phyloP scores from a whole-genome alignment of 116 monocot species.

The Papilionanthe hybrid region DNA sequence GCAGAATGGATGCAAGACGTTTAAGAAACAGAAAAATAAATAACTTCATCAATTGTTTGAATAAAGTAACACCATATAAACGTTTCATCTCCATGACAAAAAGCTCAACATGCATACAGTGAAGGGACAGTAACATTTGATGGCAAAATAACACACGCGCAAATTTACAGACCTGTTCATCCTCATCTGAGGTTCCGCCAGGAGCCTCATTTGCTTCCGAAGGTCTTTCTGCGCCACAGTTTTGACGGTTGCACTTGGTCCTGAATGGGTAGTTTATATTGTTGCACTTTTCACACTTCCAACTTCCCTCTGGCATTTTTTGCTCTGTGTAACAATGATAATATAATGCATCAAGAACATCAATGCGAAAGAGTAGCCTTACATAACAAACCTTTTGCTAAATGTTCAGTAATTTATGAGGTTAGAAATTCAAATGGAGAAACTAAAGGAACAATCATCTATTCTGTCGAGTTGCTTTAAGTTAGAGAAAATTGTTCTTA shows the following conservation, averaged over 20 bases:
- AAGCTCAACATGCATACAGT: background rate
- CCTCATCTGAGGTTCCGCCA: constrained; percentile 42
- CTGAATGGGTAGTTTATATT: constrained; percentile 97
- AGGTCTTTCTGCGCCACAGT: constrained; percentile 88
- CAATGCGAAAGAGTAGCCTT: background rate
- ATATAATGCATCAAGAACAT: background rate
- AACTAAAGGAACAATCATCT: background rate
- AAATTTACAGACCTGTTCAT: constrained; percentile 60
- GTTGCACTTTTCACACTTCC: constrained; percentile 88
- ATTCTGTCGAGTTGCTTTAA: no score
- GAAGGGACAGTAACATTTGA: background rate
- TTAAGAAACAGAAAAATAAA: background rate
- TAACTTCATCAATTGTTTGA: background rate
- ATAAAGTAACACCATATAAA: background rate
- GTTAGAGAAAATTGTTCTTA: no score
- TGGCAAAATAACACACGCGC: background rate
- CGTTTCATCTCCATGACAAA: constrained; percentile 4
- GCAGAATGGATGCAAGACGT: constrained; percentile 14
- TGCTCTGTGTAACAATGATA: constrained; percentile 31
- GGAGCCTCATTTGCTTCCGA: constrained; percentile 35
- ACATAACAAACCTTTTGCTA: background rate
- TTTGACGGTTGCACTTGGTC: constrained; percentile 82
- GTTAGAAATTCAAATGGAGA: background rate
- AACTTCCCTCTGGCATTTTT: constrained; percentile 90
- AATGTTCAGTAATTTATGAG: background rate